These are phyloP conservation scores for Aspergillus nanangensis DNA, from an alignment of 495 filamentous ascomycete species.

Conservation along the genomic window DNA sequence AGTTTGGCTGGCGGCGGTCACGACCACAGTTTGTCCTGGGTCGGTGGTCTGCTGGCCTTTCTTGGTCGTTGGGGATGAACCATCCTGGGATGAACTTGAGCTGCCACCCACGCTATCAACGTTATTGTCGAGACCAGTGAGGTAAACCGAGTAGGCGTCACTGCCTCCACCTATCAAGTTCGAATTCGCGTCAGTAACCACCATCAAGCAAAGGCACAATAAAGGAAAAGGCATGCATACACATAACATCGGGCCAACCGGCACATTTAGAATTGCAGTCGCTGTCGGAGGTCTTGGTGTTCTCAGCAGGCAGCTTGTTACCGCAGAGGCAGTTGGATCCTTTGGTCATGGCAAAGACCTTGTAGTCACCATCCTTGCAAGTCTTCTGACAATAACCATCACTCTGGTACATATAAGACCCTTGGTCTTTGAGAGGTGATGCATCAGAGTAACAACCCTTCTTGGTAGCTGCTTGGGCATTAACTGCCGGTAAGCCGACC, in stretches of 20 bases:
- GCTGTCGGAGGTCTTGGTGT: constrained; percentile 30
- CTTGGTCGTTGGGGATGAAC: constrained; percentile 17
- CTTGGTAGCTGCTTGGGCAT: constrained; percentile 18
- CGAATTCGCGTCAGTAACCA: constrained; percentile 2
- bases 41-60: constrained; percentile 12
- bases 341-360: constrained; percentile 39
- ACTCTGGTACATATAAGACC: constrained; percentile 43
- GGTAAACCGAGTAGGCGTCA: constrained; percentile 38
- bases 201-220: neutral
- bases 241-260: constrained; percentile 40
- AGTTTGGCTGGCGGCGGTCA: constrained; percentile 28
- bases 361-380: constrained; percentile 26
- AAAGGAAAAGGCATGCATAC: constrained; percentile 27
- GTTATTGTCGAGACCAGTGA: constrained; percentile 32
- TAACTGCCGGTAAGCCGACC: constrained; percentile 13
- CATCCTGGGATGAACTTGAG: constrained; percentile 15
- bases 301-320: constrained; percentile 34
- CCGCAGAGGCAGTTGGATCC: constrained; percentile 47
- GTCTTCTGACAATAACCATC: constrained; percentile 41
- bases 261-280: constrained; percentile 37
- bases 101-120: constrained; percentile 22
- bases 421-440: constrained; percentile 23
- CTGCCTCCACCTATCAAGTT: constrained; percentile 39
- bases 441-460: constrained; percentile 31
- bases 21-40: constrained; percentile 32